These are phyloP conservation scores for Neurospora sp. DNA, from an alignment of 495 filamentous ascomycete species.

Conservation along the genomic window DNA sequence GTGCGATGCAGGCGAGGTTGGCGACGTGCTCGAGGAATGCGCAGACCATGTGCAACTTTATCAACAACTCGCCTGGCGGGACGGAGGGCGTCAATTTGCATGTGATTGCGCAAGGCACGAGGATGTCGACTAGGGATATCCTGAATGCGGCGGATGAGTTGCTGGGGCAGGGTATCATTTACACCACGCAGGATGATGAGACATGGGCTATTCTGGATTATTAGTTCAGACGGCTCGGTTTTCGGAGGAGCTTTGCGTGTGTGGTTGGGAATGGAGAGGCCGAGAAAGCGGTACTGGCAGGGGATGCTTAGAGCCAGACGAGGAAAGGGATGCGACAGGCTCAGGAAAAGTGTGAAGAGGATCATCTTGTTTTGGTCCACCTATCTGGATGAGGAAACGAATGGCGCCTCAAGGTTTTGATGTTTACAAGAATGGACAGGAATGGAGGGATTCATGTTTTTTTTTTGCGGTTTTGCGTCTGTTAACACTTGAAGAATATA, in stretches of 20 bases:
- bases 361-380: not conserved
- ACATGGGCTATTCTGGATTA: slow-evolving; percentile 66
- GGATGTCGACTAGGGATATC: slow-evolving; percentile 57
- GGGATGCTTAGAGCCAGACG: not conserved
- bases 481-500: not conserved
- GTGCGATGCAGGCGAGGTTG: slow-evolving; percentile 22
- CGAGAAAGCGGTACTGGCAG: not conserved
- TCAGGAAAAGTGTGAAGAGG: not conserved
- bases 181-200: slow-evolving; percentile 82
- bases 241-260: not conserved
- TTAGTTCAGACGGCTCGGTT: slow-evolving; percentile 14
- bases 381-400: not conserved
- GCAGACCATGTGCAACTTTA: slow-evolving; percentile 54
- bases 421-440: not conserved
- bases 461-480: not conserved
- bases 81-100: slow-evolving; percentile 70
- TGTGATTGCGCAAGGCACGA: slow-evolving; percentile 52
- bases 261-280: not conserved
- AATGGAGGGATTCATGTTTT: not conserved
- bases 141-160: slow-evolving; percentile 68
- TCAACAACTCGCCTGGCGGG: slow-evolving; percentile 53
- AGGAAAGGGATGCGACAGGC: not conserved
- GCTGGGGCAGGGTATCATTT: slow-evolving; percentile 60
- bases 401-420: not conserved
- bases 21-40: slow-evolving; percentile 44